phyloP scores from a whole-genome alignment of 129 eudicot species.

The Helichrysum umbraculigerum region DNA sequence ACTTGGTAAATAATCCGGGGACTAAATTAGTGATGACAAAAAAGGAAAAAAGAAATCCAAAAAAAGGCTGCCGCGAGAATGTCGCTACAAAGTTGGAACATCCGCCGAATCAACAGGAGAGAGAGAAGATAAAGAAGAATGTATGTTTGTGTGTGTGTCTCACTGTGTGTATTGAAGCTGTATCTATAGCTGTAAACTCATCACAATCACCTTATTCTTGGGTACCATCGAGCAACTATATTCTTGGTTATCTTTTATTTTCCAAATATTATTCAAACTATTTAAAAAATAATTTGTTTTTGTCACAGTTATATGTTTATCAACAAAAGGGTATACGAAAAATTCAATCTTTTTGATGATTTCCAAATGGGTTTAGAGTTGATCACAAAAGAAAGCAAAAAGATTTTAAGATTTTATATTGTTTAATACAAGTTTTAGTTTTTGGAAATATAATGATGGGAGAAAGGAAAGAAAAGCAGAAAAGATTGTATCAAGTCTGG shows the following conservation, averaged over 20 bases:
- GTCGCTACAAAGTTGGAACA: conserved; percentile 50
- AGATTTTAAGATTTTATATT: conserved; percentile 3
- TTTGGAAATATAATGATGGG: conserved; percentile 11
- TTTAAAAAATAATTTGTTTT: neutral
- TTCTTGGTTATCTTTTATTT: neutral
- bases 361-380: conserved; percentile 26
- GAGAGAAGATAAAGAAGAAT: conserved; percentile 18
- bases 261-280: too few relatives aligned
- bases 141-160: conserved; percentile 3
- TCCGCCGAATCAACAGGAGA: conserved; percentile 41
- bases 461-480: conserved; percentile 29
- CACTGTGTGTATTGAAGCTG: conserved; percentile 21
- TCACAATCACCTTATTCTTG: neutral
- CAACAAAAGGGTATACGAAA: neutral
- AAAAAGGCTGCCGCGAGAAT: conserved; percentile 39
- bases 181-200: conserved; percentile 30
- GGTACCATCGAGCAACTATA: neutral
- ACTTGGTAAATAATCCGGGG: conserved; percentile 4
- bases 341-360: conserved; percentile 17
- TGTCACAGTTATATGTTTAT: neutral
- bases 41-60: neutral
- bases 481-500: conserved; percentile 79
- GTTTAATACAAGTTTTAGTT: conserved; percentile 4
- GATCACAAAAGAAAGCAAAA: conserved; percentile 17
- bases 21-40: neutral